Evolutionary conservation across 2,329 filamentous ascomycete genomes (phyloP), one percentile per base, ranked within the genome.

Genomic region (Penicillium sp.): DNA sequence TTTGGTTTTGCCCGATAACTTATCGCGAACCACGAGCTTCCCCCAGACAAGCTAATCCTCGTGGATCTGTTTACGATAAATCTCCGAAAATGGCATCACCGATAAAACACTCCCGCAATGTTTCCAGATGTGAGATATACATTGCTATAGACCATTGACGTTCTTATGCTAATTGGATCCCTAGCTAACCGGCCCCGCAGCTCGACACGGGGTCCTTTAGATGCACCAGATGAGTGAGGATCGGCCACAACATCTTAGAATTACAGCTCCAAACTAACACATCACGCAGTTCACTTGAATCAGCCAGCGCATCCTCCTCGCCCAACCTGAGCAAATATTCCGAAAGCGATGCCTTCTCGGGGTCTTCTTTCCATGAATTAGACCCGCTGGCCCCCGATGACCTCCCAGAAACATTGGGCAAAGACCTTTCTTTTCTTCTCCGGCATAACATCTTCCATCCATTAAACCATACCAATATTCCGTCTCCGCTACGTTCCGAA

Each of bases 361-460:
- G 67, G 40, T 64, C 63, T 57, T 68, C 69, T 23, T 71, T 70
- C 44, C 67, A 61, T 35, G 67, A 67, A 54, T 67, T 76, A 54
- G 71, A 77, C 49, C 68, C 70, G 23, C 58, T 74, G 26, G 64
- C 65, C 54, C 58, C 69, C 64, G 63, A 67, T 53, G 64, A 72
- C 18, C 59, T 73, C 48, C 56, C 71, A 43, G 71, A 77, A 54
- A 65, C 74, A 11, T 71, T 79, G n/a, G 73, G 78, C 33, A 89
- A 89, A 66, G 88, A 96, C 76, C 89, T 96, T 63, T 85, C 87
- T 18, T 93, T 89, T 71, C 85, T 97, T 44, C 83, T 94, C 11
- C 85, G 87, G 20, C 87, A 90, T 3, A 85, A 90, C 60, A 88
- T 92, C 53, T 97, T 93, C 77, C 92, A 96, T 69, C 85, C 88